Conservation (phyloP, 1,284 basidiomycete species). For the Puccinia sorghi region DNA sequence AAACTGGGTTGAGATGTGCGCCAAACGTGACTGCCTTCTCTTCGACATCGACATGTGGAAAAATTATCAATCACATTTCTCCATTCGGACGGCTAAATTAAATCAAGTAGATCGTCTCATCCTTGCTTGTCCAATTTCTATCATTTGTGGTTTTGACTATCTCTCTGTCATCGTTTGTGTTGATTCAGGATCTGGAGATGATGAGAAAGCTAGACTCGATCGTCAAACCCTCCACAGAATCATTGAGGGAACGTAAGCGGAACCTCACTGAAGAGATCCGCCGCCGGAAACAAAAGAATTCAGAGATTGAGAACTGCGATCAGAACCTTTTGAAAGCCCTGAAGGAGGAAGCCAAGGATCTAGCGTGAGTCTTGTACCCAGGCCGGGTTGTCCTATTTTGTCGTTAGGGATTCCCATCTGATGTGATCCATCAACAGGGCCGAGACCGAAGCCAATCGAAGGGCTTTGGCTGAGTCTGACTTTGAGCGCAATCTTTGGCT, state of each 20-base stretch:
- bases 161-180: neutral
- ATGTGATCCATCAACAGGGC: constrained; percentile 5
- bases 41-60: constrained; percentile 31
- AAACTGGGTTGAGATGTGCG: constrained; percentile 32
- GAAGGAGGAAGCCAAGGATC: constrained; percentile 47
- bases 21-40: constrained; percentile 17
- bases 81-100: constrained; percentile 20
- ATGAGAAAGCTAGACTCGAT: constrained; percentile 24
- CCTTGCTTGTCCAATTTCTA: neutral
- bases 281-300: constrained; percentile 29
- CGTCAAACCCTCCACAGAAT: constrained; percentile 33
- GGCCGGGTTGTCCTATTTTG: neutral
- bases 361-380: constrained; percentile 7
- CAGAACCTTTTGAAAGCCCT: constrained; percentile 38
- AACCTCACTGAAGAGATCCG: constrained; percentile 31
- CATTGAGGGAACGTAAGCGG: constrained; percentile 33
- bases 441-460: constrained; percentile 35
- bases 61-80: constrained; percentile 19
- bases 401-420: neutral
- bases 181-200: constrained; percentile 44
- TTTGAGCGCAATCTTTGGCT: constrained; percentile 44
- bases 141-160: neutral
- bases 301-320: constrained; percentile 45
- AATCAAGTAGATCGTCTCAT: constrained; percentile 21
- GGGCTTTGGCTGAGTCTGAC: constrained; percentile 34